Evolutionary conservation across 768 basidiomycete species (phyloP).

Genomic region (Leccinum subgranulosum): DNA sequence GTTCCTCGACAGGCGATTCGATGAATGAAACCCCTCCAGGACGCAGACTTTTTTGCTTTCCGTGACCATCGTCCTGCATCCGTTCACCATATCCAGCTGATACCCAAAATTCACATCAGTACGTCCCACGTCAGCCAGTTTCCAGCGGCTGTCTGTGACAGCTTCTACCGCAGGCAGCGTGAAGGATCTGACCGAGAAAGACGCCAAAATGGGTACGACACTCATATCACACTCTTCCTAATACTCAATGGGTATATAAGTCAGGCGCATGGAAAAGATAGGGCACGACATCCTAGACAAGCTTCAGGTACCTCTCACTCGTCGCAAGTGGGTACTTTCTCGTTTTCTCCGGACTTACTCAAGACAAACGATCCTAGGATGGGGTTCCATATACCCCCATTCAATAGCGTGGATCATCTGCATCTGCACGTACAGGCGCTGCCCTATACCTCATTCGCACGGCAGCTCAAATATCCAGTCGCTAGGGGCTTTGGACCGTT

Average conservation of each 20-base stretch:
- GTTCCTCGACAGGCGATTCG: not conserved
- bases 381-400: conserved; percentile 83
- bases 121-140: conserved; percentile 3
- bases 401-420: conserved; percentile 67
- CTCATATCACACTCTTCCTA: conserved; percentile 6
- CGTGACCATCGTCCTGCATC: conserved; percentile 49
- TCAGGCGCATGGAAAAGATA: conserved; percentile 45
- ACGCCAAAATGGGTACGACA: conserved; percentile 50
- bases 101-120: conserved; percentile 54
- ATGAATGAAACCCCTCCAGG: conserved; percentile 28
- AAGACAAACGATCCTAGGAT: conserved; percentile 35
- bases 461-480: conserved; percentile 49
- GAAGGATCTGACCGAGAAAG: conserved; percentile 39
- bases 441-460: conserved; percentile 50
- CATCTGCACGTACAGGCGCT: conserved; percentile 72
- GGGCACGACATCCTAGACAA: conserved; percentile 53
- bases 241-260: conserved; percentile 31
- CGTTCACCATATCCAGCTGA: conserved; percentile 46
- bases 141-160: not conserved
- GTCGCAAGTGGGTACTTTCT: conserved; percentile 42
- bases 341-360: not conserved
- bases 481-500: conserved; percentile 35
- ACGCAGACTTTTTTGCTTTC: conserved; percentile 49
- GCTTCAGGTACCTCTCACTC: conserved; percentile 37
- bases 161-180: conserved; percentile 47